Evolutionary conservation across 2,329 filamentous ascomycete species (phyloP), one percentile per base, ranked within the genome.

Genomic region (Neospermospora avenae): DNA sequence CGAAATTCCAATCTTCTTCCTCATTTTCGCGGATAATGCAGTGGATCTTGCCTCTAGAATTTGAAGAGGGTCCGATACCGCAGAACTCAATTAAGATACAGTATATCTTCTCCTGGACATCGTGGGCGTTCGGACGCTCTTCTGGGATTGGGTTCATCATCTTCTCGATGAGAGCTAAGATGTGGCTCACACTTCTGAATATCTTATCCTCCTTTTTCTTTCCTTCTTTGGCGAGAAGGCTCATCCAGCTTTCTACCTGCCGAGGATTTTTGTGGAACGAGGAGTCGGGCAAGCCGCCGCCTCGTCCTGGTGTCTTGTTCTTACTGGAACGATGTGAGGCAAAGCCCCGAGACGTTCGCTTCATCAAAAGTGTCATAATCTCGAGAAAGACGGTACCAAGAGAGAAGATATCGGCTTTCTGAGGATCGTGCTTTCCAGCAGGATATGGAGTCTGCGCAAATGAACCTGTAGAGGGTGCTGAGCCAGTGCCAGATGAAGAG

Each of bases 371-470:
- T 22, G 85, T 85, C 20, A 91, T 70, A 31, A 92, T 80, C 64
- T 93, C 89, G 16, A 91, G 77, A 62, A 88, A 88, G 55, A 91
- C 80, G 71, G 88, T 89, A 10, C 84, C 89, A 1, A 91, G 77
- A 3, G 87, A 89, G 74, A 89, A 93, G 20, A 92, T 77, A 70
- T 92, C 89, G 46, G 86, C 84, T 62, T 83, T 81, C 64, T 84
- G 82, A 3, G 80, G 78, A 64, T 82, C 78, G 18, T 80, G 74
- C 37, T 78, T 77, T 8, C 37, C 58, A 22, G 53, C 48, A 22
- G 64, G 65, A 18, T 63, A 64, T 22, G 24, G 48, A 18, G 52
- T 46, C 24, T 53, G 31, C 48, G 59, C 41, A 25, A 64, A 67
- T 8, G 42, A 48, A 7, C 55, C 42, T 3, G 55, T 41, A 1